Percentiles rank a stretch among this genome's conserved stretches.
phyloP scores from a whole-genome alignment of 1,284 basidiomycete genomes.

The Puccinia hordei region DNA sequence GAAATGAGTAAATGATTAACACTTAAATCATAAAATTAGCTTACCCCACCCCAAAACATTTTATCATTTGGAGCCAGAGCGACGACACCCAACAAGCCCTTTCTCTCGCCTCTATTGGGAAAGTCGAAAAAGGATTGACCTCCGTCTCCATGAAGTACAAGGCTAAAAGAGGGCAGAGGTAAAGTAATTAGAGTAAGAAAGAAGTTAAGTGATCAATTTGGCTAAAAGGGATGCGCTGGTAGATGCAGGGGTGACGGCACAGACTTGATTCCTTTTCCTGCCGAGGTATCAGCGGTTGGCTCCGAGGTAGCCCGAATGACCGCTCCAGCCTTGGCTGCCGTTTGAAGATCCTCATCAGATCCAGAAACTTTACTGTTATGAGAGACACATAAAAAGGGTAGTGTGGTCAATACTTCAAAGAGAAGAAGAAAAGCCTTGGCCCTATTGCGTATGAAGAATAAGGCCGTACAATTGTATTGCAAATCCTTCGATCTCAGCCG shows the following conservation, averaged over 20 bases:
- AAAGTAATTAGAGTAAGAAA: background rate
- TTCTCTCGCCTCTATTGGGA: slow-evolving; percentile 22
- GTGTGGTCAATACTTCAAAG: no score
- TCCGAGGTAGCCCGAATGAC: background rate
- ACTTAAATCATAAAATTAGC: background rate
- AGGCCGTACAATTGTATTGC: slow-evolving; percentile 47
- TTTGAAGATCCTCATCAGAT: background rate
- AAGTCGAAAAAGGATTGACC: slow-evolving; percentile 49
- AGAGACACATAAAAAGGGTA: no score
- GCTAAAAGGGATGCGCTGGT: background rate
- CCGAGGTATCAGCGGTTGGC: background rate
- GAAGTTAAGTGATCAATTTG: background rate
- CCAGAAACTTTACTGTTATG: slow-evolving; percentile 35
- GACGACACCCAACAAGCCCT: slow-evolving; percentile 38
- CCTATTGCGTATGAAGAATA: no score
- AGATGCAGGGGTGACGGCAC: background rate
- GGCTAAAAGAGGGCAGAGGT: background rate
- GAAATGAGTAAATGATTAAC: no score
- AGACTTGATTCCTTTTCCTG: slow-evolving; percentile 44
- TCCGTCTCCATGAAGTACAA: slow-evolving; percentile 47
- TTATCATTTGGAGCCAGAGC: slow-evolving; percentile 48
- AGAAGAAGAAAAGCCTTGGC: no score
- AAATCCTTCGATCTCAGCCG: slow-evolving; percentile 38
- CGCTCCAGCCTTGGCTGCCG: slow-evolving; percentile 17
- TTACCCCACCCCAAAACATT: slow-evolving; percentile 49